Base-by-base conservation (phyloP, 2,329 filamentous ascomycete species). In the Orbilia javanica region DNA sequence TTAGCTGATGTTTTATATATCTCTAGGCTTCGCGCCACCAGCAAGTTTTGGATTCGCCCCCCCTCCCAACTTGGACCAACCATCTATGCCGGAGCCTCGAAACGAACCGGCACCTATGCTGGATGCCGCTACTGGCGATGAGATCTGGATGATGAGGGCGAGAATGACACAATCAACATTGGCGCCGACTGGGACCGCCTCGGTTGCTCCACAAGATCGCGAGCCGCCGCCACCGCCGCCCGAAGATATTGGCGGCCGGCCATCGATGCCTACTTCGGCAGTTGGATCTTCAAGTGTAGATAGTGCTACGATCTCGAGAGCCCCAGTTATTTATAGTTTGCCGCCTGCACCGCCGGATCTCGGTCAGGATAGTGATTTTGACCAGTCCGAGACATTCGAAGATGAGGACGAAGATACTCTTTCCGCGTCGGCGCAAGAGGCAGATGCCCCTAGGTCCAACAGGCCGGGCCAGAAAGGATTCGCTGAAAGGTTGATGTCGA, bases 401-500 rank as follows among this genome's bases (percentile, higher is more conserved):
- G 42, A 42, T 27, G 83, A 84, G 63, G 82, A 48, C 11, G 20
- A 57, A 29, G 53, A 63, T 15, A 31, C 20, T 10, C 27, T 53
- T 46, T n/a, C 34, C 1, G 62, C 57, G 11, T 15, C 29, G 2
- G 39, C 42, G 4, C 13, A 46, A 42, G 78, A 72, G 2, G 39
- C 44, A 42, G 69, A 60, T 27, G 72, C 80, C 20, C 84, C 86
- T 34, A 88, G 89, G 42, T 91, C 90, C 48, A 89, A 86, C 71
- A 89, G 90, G 1, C 93, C 94, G 0, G 93, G 93, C 15, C 92
- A 97, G 84, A 89, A 90, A 80, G 92, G 91, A 64, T 97, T 97
- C 84, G 96, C 93, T 0, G 89, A 94, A 80, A 91, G 94, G 36
- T 88, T 98, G 70, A 93, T 99, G 90, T 89, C 90, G 79, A 98